Evolutionary conservation across 495 filamentous ascomycete genomes (phyloP).

Genomic region (Neurospora discreta): DNA sequence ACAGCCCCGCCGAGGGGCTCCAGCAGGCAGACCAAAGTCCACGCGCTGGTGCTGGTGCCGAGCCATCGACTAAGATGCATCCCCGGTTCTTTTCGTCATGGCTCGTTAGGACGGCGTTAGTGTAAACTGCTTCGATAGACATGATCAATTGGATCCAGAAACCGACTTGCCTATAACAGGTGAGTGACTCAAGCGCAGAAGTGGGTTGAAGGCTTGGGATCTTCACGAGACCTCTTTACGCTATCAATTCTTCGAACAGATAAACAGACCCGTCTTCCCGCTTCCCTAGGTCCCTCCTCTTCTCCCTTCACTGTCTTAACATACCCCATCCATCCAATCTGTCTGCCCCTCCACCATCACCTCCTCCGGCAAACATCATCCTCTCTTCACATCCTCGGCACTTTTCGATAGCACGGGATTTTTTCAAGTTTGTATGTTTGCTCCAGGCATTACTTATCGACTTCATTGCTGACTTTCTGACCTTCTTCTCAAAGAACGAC

Average conservation of each 20-base stretch:
- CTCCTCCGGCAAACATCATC: background rate
- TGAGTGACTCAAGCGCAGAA: background rate
- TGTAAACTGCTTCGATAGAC: background rate
- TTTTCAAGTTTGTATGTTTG: background rate
- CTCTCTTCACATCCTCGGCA: slow-evolving; percentile 6
- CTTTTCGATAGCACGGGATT: background rate
- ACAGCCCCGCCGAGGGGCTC: background rate
- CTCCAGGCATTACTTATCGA: background rate
- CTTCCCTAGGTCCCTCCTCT: background rate
- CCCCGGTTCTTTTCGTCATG: slow-evolving; percentile 2
- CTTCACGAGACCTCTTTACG: background rate
- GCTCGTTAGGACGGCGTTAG: background rate
- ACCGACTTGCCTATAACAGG: background rate
- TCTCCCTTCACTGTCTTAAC: background rate
- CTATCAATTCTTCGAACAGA: background rate
- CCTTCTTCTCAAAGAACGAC: background rate
- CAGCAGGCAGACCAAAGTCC: background rate
- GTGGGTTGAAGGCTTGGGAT: background rate
- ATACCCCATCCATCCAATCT: background rate
- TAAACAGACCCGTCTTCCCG: background rate
- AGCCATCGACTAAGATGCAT: background rate
- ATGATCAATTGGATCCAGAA: background rate
- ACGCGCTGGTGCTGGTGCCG: background rate
- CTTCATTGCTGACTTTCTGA: background rate
- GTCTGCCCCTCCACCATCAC: background rate